Base-by-base conservation (phyloP, 2,329 filamentous ascomycete genomes). In the Huntiella moniliformis region DNA sequence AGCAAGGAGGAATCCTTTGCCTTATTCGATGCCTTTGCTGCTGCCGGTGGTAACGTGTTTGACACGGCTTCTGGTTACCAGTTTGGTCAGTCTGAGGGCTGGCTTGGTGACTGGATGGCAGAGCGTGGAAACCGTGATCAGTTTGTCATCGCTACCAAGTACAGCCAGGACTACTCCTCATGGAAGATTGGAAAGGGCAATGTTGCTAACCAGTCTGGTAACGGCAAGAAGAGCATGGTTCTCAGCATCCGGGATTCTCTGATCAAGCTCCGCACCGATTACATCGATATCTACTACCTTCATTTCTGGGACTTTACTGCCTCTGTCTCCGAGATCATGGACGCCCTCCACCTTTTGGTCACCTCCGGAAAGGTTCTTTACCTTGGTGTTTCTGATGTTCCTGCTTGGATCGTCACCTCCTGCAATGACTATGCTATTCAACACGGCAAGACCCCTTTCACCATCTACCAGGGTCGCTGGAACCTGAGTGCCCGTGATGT, bases 21-120 rank as follows among this genome's bases (percentile, higher is more conserved):
- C 42, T 63, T 80, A 4, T 63, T 79, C 1, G 74, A 79, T 52
- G 65, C 64, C 47, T 79, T 67, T 58, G 65, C 62, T 44, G 62
- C 64, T 12, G 61, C 66, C 0, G 76, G 76, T 3, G 77, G 77
- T 11, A 81, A 81, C 60, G 79, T 81, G 57, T 77, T 81, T 55
- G 77, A 82, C 57, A 79, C 74, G 0, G 59, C 70, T 53, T 73
- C 69, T 59, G 65, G 63, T 52, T 78, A 77, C 57, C 69, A 77
- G 53, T 53, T 67, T 49, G 72, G 70, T 44, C 59, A 77, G 53
- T 75, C 71, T 0, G 73, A 77, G 51, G 53, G 48, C 10, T 73
- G 67, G 66, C 54, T 78, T 13, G 73, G 73, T 13, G 70, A 75
- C 52, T 78, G 71, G 70, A 67, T 74, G 61, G 45, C 55, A 0